Base-by-base conservation (phyloP, 1,139 yeast species). In the Geotrichum carabidarum region DNA sequence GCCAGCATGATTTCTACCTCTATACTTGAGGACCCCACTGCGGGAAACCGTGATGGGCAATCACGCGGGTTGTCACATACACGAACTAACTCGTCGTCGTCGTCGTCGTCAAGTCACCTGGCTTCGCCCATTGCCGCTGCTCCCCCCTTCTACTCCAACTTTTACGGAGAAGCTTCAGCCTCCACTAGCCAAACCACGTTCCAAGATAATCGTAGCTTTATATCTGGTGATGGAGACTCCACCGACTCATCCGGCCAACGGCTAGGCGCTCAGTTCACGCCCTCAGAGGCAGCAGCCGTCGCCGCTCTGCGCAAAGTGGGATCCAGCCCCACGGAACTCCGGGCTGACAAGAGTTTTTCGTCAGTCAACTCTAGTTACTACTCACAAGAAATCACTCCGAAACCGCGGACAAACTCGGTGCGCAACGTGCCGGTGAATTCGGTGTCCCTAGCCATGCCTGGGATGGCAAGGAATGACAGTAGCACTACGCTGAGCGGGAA, bases 31-130 rank as follows among this genome's bases (percentile, higher is more conserved):
- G 56, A 54, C 48, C 34, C 58, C n/a, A 22, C 50, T 11, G 56
- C 50, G 40, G 41, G 46, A 8, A 42, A 46, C 3, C 15, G 27
- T n/a, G 31, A 38, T n/a, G 45, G 32, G 30, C 59, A 63, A 18
- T 43, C 57, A 5, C 55, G 66, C 36, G 60, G 65, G 2, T 60
- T 58, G 43, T 65, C 68, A 4, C 67, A 64, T 41, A 62, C 68
- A 4, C 46, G 68, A 38, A 63, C 68, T 30, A 66, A 66, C 54
- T 65, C 68, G 15, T 65, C 68, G 7, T 64, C 68, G 8, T 63
- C 66, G 1, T 65, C 66, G 2, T 61, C 63, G 2, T 62, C 65
- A 2, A 57, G 61, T 32, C 53, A 50, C 17, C 48, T 54, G 2
- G 49, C 61, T 2, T 58, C 62, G 2, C 64, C 63, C 8, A 56